Evolutionary conservation across 768 basidiomycete genomes (phyloP).

Genomic region (Leccinum longicurvipes): DNA sequence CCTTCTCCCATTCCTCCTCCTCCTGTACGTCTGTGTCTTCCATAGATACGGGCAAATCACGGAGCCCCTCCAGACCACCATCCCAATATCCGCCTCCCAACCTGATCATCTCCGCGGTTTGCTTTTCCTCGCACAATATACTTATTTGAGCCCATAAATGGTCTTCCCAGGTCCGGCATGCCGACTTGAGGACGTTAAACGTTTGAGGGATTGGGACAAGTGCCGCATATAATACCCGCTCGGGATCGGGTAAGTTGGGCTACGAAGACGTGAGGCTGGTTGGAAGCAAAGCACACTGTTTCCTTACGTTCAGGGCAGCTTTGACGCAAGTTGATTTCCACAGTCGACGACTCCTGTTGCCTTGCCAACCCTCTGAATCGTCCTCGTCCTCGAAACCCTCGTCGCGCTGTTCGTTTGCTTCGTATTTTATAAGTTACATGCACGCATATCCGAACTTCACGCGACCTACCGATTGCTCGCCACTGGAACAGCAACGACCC

Average conservation of each 20-base stretch:
- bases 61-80: slow-evolving; percentile 47
- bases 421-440: slow-evolving; percentile 33
- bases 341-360: slow-evolving; percentile 71
- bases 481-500: slow-evolving; percentile 80
- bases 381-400: slow-evolving; percentile 45
- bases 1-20: slow-evolving; percentile 62
- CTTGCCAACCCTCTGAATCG: slow-evolving; percentile 53
- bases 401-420: slow-evolving; percentile 48
- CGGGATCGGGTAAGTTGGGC: slow-evolving; percentile 61
- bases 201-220: slow-evolving; percentile 73
- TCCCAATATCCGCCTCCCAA: slow-evolving; percentile 82
- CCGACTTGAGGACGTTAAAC: slow-evolving; percentile 58
- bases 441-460: not conserved
- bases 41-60: slow-evolving; percentile 33
- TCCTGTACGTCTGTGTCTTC: slow-evolving; percentile 34
- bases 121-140: slow-evolving; percentile 77
- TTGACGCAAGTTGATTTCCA: slow-evolving; percentile 89
- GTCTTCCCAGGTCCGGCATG: slow-evolving; percentile 91
- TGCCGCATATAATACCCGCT: slow-evolving; percentile 86
- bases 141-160: slow-evolving; percentile 90
- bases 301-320: slow-evolving; percentile 69
- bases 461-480: slow-evolving; percentile 59
- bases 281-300: not conserved
- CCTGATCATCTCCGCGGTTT: slow-evolving; percentile 62
- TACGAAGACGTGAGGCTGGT: slow-evolving; percentile 19